Base-by-base conservation (phyloP, 176 grass and related monocot genomes). In the Triticum monococcum region DNA sequence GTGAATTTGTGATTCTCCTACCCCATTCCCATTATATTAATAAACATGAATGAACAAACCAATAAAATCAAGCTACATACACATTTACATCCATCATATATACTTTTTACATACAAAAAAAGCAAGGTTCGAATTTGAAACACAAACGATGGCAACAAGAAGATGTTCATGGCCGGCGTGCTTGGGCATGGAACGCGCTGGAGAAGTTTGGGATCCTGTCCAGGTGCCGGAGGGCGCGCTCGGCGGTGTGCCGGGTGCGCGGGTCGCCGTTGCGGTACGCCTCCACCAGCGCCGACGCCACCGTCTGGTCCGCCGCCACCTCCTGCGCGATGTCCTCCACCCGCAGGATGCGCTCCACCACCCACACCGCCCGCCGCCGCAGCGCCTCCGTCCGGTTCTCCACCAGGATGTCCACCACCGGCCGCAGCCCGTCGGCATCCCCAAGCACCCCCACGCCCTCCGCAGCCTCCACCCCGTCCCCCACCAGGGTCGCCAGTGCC, bases 141-240 rank as follows among this genome's bases (percentile, higher is more conserved):
- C 43, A 41, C 9, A 74, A 26, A 46, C 40, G 45, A 46, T 46
- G 5, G 8, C 70, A 46, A 2, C 33, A 64, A 23, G 0, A 40
- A 25, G 24, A 65, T 22, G 9, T 56, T 77, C 46, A 77, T 32
- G 74, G 74, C 9, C 74, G 45, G 18, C 48, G 50, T 56, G 74
- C 46, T 12, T 70, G 26, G 1, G 33, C 48, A 33, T 87, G 81
- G 89, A 87, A 91, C 5, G 89, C 81, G 77, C 59, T 80, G 16
- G 93, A 90, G 86, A 95, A 94, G 77, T 79, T 95, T 0, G 93
- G 93, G 41, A 98, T 83, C 87, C 78, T 92, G 83, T 98, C 87
- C 1, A 95, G 81, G 89, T 98, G 93, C 7, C 89, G 86, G 37
- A 98, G 81, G 10, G 95, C 95, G 35, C 89, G 87, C 89, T 95